Percentiles rank a stretch among this genome's conserved stretches.
These are phyloP conservation scores for Athelia sp. DNA, from an alignment of 1,284 basidiomycete species.

Conservation along the genomic window DNA sequence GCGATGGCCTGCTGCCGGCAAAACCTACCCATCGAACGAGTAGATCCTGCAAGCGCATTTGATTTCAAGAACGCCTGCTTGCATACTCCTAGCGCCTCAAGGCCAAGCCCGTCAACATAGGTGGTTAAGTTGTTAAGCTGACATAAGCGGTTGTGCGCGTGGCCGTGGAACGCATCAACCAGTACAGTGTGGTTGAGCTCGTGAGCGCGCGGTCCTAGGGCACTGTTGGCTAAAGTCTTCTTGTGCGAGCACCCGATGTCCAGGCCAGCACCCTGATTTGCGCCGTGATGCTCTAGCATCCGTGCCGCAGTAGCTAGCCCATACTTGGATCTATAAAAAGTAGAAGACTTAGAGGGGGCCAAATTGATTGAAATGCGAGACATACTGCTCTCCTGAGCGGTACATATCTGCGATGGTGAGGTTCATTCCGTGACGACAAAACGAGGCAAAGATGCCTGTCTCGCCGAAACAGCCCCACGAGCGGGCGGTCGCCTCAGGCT, in stretches of 20 bases:
- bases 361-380: no score
- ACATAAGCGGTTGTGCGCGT: slow-evolving; percentile 14
- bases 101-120: slow-evolving; percentile 8
- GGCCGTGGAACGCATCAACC: slow-evolving; percentile 14
- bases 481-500: slow-evolving; percentile 9
- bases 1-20: slow-evolving; percentile 13
- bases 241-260: slow-evolving; percentile 12
- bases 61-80: slow-evolving; percentile 12
- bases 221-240: slow-evolving; percentile 8
- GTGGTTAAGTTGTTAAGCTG: slow-evolving; percentile 11
- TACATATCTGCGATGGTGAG: slow-evolving; percentile 16
- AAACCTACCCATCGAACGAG: slow-evolving; percentile 7
- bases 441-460: slow-evolving; percentile 11
- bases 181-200: slow-evolving; percentile 3
- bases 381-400: slow-evolving; percentile 16
- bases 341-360: no score
- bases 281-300: not conserved
- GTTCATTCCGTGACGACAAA: slow-evolving; percentile 15
- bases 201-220: slow-evolving; percentile 6
- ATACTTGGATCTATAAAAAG: not conserved
- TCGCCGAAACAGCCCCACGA: slow-evolving; percentile 17
- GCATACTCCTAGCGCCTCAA: slow-evolving; percentile 10
- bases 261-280: not conserved
- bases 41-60: slow-evolving; percentile 8
- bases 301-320: not conserved